Evolutionary conservation across 306 rosid species (phyloP).

Genomic region (Corylus avellana): DNA sequence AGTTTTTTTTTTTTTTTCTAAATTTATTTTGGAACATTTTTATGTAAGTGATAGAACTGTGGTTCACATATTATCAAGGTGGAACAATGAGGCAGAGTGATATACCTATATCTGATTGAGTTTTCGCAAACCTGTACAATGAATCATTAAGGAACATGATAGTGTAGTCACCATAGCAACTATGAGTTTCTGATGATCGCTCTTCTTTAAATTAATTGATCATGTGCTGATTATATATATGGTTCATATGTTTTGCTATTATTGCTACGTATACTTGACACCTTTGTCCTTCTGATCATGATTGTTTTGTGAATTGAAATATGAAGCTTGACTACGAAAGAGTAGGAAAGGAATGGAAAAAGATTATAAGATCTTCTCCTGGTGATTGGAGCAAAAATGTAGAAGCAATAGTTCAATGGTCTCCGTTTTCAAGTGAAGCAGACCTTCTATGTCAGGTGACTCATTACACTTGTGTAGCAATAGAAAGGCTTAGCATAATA

Average conservation of each 20-base stretch:
- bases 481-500: neutral
- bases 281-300: conserved; percentile 33
- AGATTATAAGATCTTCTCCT: conserved; percentile 58
- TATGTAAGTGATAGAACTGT: neutral
- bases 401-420: conserved; percentile 81
- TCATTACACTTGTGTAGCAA: conserved; percentile 2
- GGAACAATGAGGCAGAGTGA: neutral
- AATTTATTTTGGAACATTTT: neutral
- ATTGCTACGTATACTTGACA: neutral
- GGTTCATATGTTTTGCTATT: neutral
- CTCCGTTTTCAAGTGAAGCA: conserved; percentile 76
- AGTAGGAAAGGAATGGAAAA: conserved; percentile 57
- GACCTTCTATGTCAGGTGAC: conserved; percentile 75
- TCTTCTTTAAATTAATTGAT: neutral
- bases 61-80: neutral
- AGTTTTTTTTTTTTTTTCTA: conserved; percentile 17
- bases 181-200: neutral
- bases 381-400: conserved; percentile 73
- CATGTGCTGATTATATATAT: neutral
- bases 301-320: conserved; percentile 30
- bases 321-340: conserved; percentile 81
- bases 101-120: neutral
- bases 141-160: neutral
- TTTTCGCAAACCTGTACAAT: neutral
- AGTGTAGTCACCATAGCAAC: neutral